Evolutionary conservation across 768 basidiomycete species (phyloP), one percentile per base, ranked within the genome.

Genomic region (Leccinum subgranulosum): DNA sequence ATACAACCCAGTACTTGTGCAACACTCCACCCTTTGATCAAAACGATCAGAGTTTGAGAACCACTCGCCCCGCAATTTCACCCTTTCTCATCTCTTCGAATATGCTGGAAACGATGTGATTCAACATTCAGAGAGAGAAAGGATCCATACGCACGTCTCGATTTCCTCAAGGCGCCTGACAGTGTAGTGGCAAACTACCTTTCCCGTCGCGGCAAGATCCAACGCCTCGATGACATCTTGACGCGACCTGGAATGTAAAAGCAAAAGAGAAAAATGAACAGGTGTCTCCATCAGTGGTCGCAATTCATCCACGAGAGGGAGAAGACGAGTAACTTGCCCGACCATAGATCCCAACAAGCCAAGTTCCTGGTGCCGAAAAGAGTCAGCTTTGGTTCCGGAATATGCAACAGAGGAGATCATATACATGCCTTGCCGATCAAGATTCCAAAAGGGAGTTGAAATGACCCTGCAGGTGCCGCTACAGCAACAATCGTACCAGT

Each of bases 211-310:
- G 14, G 77, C 81, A 46, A 80, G 64, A 17, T 74, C 71, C 48
- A 82, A 63, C 2, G 81, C 78, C 62, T 82, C 79, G 54, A 75
- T 66, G 14, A 77, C 75, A 60, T 83, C 81, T 56, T 81, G 79
- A 10, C 75, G 66, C 58, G 73, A 69, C 12, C 78, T 75, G 31
- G 27, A 11, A 9, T 0, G 34, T 17, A 8, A 11, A 2, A 51
- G 9, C 9, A 43, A 6, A 43, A 43, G 6, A 21, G 19, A 0
- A 43, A 43, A 43, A 19, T 21, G 19, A 12, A 43, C 6, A 43
- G 9, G 10, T 9, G n/a, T n/a, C n/a, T 41, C 10, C 39, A 17
- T 19, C 10, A 41, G 19, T 21, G 39, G n/a, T 19, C 11, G 11
- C 19, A 6, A 21, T 3, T 8, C 14, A n/a, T 47, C 23, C 41